These are phyloP conservation scores for Capillidium heterosporum DNA, from an alignment of 371 early-diverging fungal genomes.

Conservation along the genomic window DNA sequence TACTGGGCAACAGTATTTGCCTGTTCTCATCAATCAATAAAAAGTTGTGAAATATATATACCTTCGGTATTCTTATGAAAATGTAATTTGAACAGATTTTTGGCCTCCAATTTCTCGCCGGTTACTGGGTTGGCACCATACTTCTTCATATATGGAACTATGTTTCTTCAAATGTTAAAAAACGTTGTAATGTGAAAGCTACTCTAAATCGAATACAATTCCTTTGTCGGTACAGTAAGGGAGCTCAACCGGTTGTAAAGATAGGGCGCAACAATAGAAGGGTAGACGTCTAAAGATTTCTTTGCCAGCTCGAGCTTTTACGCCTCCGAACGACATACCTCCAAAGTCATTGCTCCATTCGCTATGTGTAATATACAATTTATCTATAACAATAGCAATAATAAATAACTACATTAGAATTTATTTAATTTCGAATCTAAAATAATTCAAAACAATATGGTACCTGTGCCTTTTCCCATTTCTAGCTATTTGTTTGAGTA, in stretches of 20 bases:
- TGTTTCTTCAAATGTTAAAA: conserved; percentile 31
- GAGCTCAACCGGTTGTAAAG: conserved; percentile 67
- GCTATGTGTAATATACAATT: conserved; percentile 62
- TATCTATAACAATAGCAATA: too few species aligned
- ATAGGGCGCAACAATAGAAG: conserved; percentile 70
- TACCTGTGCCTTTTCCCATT: too few species aligned
- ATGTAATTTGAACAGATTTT: conserved; percentile 52
- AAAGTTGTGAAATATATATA: conserved; percentile 3
- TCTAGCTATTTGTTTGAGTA: too few species aligned
- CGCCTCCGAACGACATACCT: conserved; percentile 41
- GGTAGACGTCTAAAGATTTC: conserved; percentile 53
- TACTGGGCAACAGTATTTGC: conserved; percentile 71
- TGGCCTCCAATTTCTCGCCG: conserved; percentile 52
- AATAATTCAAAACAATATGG: too few species aligned
- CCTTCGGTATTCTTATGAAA: conserved; percentile 67
- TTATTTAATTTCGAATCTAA: too few species aligned
- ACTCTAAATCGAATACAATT: conserved; percentile 63
- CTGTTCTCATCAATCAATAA: conserved; percentile 8
- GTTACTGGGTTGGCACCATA: conserved; percentile 75
- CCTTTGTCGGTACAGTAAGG: conserved; percentile 81
- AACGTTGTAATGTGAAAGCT: conserved; percentile 4
- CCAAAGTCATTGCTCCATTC: conserved; percentile 79
- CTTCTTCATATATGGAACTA: conserved; percentile 71
- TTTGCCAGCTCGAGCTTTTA: conserved; percentile 15
- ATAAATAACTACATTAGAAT: too few species aligned